These are phyloP conservation scores for Kwoniella sp. DNA, from an alignment of 768 basidiomycete species.

Conservation along the genomic window DNA sequence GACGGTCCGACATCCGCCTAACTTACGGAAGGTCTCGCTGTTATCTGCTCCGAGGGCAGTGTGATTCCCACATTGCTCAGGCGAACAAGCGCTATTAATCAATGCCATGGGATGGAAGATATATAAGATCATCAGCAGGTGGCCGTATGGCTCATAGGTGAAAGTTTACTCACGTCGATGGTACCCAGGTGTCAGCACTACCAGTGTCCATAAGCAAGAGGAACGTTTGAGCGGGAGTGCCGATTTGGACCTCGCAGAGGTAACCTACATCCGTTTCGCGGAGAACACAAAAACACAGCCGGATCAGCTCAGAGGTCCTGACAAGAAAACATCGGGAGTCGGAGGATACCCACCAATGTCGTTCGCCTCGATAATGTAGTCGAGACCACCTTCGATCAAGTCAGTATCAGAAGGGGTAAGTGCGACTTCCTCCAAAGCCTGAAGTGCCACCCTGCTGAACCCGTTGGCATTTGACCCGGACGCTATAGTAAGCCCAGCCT, in stretches of 20 bases:
- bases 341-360: slow-evolving; percentile 56
- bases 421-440: slow-evolving; percentile 11
- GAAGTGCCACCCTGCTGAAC: slow-evolving; percentile 21
- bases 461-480: slow-evolving; percentile 35
- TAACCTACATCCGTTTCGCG: no score
- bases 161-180: slow-evolving; percentile 22
- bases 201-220: slow-evolving; percentile 71
- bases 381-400: slow-evolving; percentile 22
- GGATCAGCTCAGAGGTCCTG: no score
- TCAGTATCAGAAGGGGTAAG: slow-evolving; percentile 18
- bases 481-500: slow-evolving; percentile 16
- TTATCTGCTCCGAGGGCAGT: slow-evolving; percentile 66
- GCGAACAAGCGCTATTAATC: slow-evolving; percentile 5
- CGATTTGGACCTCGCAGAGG: slow-evolving; percentile 63
- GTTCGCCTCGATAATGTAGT: slow-evolving; percentile 62
- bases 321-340: not conserved
- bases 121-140: not conserved
- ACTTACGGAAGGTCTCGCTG: slow-evolving; percentile 67
- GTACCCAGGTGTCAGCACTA: slow-evolving; percentile 69
- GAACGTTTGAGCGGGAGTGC: slow-evolving; percentile 67
- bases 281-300: no score
- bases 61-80: slow-evolving; percentile 61
- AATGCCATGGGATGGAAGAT: not conserved
- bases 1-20: no score
- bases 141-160: no score